Percentiles rank a stretch among this genome's conserved stretches.
Conservation (phyloP, 2,329 filamentous ascomycete genomes). For the Falciphora oryzae region DNA sequence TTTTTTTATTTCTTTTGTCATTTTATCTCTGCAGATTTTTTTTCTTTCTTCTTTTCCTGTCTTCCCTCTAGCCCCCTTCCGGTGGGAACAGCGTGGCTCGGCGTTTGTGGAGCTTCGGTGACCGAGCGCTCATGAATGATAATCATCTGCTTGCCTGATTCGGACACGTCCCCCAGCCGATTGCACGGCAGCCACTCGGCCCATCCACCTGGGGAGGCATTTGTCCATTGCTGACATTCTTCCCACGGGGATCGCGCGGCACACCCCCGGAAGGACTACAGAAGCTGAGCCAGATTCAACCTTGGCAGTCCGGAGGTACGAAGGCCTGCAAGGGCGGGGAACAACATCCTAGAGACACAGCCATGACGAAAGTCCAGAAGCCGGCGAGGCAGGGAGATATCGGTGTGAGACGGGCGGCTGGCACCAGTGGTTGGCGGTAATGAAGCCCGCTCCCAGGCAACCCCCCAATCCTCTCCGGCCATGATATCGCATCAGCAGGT, state of each 20-base stretch:
- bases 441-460: not conserved
- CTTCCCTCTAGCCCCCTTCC: slow-evolving; percentile 13
- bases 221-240: not conserved
- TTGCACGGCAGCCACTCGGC: slow-evolving; percentile 11
- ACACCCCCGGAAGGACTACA: not conserved
- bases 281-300: not conserved
- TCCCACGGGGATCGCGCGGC: not conserved
- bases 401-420: not conserved
- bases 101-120: slow-evolving; percentile 33
- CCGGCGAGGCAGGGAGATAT: not conserved
- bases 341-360: slow-evolving; percentile 1
- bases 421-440: not conserved
- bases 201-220: not conserved
- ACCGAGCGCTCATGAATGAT: slow-evolving; percentile 36
- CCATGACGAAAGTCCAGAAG: not conserved
- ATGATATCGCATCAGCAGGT: not conserved
- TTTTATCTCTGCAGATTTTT: not conserved
- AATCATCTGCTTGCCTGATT: slow-evolving; percentile 31
- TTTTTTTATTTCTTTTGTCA: not conserved
- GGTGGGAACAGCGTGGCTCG: slow-evolving; percentile 28
- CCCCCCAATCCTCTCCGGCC: not conserved
- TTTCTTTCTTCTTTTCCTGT: not conserved
- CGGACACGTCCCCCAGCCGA: slow-evolving; percentile 17
- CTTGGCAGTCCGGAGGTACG: not conserved
- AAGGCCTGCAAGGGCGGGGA: not conserved